Base-by-base conservation (phyloP, 2,329 filamentous ascomycete genomes). In the Penicillium frequentans region DNA sequence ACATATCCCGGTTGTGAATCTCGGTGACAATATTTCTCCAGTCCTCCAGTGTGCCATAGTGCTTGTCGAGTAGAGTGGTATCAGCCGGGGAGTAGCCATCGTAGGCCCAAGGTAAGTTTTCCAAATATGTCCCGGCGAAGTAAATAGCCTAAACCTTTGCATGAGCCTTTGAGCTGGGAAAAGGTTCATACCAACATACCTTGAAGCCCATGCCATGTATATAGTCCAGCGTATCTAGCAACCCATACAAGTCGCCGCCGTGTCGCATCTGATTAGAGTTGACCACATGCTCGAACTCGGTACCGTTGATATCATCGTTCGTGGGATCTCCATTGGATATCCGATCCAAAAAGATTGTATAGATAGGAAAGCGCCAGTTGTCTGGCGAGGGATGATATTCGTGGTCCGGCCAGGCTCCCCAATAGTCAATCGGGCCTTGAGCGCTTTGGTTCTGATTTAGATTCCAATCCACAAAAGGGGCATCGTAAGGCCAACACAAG, bases 281-380 rank as follows among this genome's bases (percentile, higher is more conserved):
- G 54, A 81, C 70, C 65, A 88, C 85, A 68, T 86, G 83, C 64
- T 88, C 85, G 69, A 82, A 88, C 4, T 77, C 59, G 0, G 85
- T 87, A 9, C 78, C 81, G 67, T 88, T 88, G 45, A 80, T 80
- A 64, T 87, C 81, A 67, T 88, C 85, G 65, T 88, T 88, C 3
- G 76, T 77, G 6, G 86, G 85, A 63, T 88, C 82, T 21, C 86
- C 86, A 64, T 88, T 87, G 39, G 86, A 84, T 64, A 83, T 88
- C 57, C 84, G 77, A 68, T 88, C 86, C 13, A 87, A 71, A 66
- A 87, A 86, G 45, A 88, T 73, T 11, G 84, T 86, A 68, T 89
- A 89, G 65, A 87, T 83, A 0, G 86, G 86, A 59, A 88, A 81
- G 26, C 86, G 79, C 86, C 86, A 89, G 63, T 84, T 88, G 0